A percentile compares a stretch with the other conserved stretches of the same genome.
These are phyloP conservation scores for Pseudocercospora fijiensis DNA, from an alignment of 2,329 filamentous ascomycete species.

Conservation along the genomic window DNA sequence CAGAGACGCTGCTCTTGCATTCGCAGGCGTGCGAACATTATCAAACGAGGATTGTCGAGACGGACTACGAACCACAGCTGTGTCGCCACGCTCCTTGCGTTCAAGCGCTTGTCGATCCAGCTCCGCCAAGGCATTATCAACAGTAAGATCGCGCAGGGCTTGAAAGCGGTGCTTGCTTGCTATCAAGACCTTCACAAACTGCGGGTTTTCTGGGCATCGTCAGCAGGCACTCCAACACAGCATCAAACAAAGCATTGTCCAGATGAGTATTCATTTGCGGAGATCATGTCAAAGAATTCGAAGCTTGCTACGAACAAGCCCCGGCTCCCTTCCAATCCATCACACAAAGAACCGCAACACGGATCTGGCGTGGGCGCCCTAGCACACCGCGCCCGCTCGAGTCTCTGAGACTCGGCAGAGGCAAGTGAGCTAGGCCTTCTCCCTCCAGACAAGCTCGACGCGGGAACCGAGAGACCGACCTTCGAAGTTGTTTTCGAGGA, in stretches of 20 bases:
- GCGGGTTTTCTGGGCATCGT: constrained; percentile 64
- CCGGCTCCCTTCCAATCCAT: neutral
- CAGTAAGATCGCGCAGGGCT: constrained; percentile 78
- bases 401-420: neutral
- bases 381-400: neutral
- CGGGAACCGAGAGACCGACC: constrained; percentile 26
- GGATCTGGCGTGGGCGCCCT: neutral
- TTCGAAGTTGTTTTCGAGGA: constrained; percentile 73
- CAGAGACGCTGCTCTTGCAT: constrained; percentile 56
- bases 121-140: constrained; percentile 89
- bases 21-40: constrained; percentile 63
- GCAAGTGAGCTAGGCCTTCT: neutral
- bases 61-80: constrained; percentile 36
- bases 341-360: neutral
- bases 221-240: constrained; percentile 4
- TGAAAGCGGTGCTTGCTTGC: constrained; percentile 81
- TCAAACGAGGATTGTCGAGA: constrained; percentile 63
- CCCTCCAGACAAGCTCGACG: neutral
- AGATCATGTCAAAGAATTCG: constrained; percentile 3
- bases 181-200: constrained; percentile 75
- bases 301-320: neutral
- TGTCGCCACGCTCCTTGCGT: constrained; percentile 53
- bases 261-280: neutral
- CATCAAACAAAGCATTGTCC: neutral
- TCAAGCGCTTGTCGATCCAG: constrained; percentile 75